Base-by-base conservation (phyloP, 2,329 filamentous ascomycete genomes). In the Claviceps digitariae region DNA sequence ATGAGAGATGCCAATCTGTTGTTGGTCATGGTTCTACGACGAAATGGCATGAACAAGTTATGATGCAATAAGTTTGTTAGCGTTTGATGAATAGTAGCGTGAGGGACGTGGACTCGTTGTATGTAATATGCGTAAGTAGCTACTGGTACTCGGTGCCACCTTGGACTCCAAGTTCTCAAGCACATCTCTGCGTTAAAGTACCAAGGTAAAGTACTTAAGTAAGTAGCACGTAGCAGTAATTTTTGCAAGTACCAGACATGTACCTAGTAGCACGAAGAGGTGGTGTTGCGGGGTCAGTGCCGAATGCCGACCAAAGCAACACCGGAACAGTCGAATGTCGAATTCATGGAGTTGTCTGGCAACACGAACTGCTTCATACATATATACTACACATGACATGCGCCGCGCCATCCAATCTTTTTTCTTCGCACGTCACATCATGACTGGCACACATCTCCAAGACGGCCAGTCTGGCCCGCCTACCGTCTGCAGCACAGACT, bases 401-500 rank as follows among this genome's bases (percentile, higher is more conserved):
- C n/a, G n/a, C n/a, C n/a, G n/a, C n/a, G n/a, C n/a, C n/a, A n/a
- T n/a, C n/a, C n/a, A n/a, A n/a, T 10, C n/a, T 20, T 41, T n/a
- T 20, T 4, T 41, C n/a, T n/a, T n/a, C n/a, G n/a, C n/a, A n/a
- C n/a, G n/a, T n/a, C n/a, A 27, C 10, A 13, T 48, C 25, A 72
- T 72, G 69, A 63, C 68, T 2, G 60, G 59, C 52, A 55, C 58
- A 3, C 61, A 57, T 20, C 55, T 67, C 7, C 60, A 58, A 29
- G 59, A 66, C 15, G 64, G 65, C 51, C 72, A 75, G 59, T 68
- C 78, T 1, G 76, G 73, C 49, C 73, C 88, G 21, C 86, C 86
- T 2, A 79, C 78, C 2, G 67, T 72, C 3, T 72, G 77, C 41
- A 79, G 83, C 43, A 84, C 81, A 3, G 64, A 67, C 27, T 86